These are phyloP conservation scores for Debaryomyces sp. DNA, from an alignment of 1,139 yeast species.

Conservation along the genomic window DNA sequence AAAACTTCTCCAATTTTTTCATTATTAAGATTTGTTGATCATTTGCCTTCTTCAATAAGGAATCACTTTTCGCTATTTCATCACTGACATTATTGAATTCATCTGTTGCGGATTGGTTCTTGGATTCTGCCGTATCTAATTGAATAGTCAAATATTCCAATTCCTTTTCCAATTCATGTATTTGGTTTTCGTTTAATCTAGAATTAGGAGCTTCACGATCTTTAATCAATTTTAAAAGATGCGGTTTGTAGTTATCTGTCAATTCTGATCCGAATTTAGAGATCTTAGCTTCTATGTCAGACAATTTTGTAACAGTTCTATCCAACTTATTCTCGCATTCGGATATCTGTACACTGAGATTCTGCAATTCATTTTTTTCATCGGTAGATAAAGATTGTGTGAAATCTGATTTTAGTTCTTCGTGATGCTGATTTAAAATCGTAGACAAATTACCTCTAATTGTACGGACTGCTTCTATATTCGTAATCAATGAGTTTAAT, in stretches of 20 bases:
- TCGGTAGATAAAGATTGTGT: conserved; percentile 51
- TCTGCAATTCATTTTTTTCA: conserved; percentile 39
- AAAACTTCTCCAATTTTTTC: conserved; percentile 60
- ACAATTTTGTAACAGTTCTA: conserved; percentile 43
- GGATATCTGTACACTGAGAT: conserved; percentile 41
- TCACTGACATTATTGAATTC: conserved; percentile 28
- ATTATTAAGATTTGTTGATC: conserved; percentile 58
- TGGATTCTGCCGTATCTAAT: conserved; percentile 26
- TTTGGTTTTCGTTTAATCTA: conserved; percentile 42
- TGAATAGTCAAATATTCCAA: conserved; percentile 24
- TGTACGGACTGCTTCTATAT: conserved; percentile 22
- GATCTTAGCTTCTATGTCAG: conserved; percentile 54
- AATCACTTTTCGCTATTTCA: conserved; percentile 42
- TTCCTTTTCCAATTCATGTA: conserved; percentile 36
- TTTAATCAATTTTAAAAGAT: conserved; percentile 38
- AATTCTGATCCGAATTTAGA: conserved; percentile 60
- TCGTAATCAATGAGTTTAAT: conserved; percentile 26
- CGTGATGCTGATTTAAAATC: conserved; percentile 40
- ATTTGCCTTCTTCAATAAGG: conserved; percentile 51
- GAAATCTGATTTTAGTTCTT: conserved; percentile 60
- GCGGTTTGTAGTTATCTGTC: conserved; percentile 47
- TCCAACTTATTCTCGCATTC: conserved; percentile 45
- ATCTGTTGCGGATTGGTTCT: conserved; percentile 18
- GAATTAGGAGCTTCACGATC: conserved; percentile 41
- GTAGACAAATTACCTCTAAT: conserved; percentile 29